A percentile compares a stretch with the other conserved stretches of the same genome.
These are phyloP conservation scores for Phaeosphaeria sp. DNA, from an alignment of 2,329 filamentous ascomycete species.

Conservation along the genomic window DNA sequence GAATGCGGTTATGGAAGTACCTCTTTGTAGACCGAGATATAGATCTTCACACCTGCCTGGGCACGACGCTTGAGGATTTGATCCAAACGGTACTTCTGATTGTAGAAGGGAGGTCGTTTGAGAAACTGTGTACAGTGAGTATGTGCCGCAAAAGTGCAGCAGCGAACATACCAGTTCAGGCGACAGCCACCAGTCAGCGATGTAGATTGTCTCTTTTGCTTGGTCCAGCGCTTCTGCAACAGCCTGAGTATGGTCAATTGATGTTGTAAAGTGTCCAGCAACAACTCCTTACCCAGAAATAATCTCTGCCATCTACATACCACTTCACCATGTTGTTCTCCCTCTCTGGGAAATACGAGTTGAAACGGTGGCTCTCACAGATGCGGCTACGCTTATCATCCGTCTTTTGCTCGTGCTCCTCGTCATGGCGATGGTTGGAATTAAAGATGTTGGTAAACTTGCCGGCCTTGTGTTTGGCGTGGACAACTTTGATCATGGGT, in stretches of 20 bases:
- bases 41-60: constrained; percentile 93
- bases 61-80: constrained; percentile 85
- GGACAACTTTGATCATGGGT: constrained; percentile 57
- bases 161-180: constrained; percentile 67
- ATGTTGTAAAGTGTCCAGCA: background rate
- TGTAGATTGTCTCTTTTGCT: constrained; percentile 93
- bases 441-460: constrained; percentile 77
- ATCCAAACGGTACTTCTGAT: constrained; percentile 88
- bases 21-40: constrained; percentile 90
- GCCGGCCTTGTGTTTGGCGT: constrained; percentile 68
- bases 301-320: constrained; percentile 96
- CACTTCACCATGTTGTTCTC: constrained; percentile 90
- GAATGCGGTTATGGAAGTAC: constrained; percentile 40
- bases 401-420: constrained; percentile 84
- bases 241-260: constrained; percentile 52
- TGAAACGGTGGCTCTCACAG: constrained; percentile 77
- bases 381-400: constrained; percentile 80
- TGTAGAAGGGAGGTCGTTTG: constrained; percentile 79
- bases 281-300: constrained; percentile 70
- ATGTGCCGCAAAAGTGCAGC: background rate
- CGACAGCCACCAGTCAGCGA: constrained; percentile 96
- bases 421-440: constrained; percentile 88
- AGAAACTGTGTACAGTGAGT: constrained; percentile 62
- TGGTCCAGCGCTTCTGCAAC: constrained; percentile 89
- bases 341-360: constrained; percentile 88